phyloP scores from a whole-genome alignment of 768 basidiomycete genomes.

The Hydnum rufescens region DNA sequence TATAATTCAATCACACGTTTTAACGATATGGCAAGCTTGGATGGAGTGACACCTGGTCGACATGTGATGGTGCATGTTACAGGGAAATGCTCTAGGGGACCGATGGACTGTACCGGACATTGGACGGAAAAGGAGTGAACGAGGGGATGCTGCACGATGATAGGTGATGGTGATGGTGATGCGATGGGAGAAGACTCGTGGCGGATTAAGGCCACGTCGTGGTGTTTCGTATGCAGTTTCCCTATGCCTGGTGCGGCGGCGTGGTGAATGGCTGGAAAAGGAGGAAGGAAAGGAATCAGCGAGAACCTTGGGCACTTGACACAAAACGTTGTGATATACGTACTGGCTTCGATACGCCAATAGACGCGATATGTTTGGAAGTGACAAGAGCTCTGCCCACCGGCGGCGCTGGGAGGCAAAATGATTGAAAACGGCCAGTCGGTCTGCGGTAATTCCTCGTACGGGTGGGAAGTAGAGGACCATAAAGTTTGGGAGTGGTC shows the following conservation, averaged over 20 bases:
- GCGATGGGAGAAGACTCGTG: slow-evolving; percentile 24
- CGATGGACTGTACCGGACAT: background rate
- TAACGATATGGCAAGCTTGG: background rate
- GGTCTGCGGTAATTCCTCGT: slow-evolving; percentile 38
- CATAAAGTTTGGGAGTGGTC: slow-evolving; percentile 49
- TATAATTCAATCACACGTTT: background rate
- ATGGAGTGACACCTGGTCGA: background rate
- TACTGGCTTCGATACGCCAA: slow-evolving; percentile 72
- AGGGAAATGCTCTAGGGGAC: background rate
- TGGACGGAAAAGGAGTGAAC: background rate
- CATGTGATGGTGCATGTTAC: background rate
- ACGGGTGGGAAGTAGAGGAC: slow-evolving; percentile 26
- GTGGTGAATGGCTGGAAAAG: background rate
- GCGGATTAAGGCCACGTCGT: slow-evolving; percentile 51
- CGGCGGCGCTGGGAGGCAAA: slow-evolving; percentile 33
- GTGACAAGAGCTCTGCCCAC: slow-evolving; percentile 47
- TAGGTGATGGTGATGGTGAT: background rate
- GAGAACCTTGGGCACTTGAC: slow-evolving; percentile 17
- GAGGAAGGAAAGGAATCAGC: slow-evolving; percentile 4
- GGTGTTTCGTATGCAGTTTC: slow-evolving; percentile 43
- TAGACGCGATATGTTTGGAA: slow-evolving; percentile 62
- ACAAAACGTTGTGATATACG: too few species aligned
- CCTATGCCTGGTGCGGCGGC: background rate
- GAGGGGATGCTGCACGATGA: background rate
- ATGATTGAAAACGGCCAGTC: slow-evolving; percentile 55